Conservation (phyloP, 176 grass and related monocot species). For the Rhipidocladum racemiflorum region DNA sequence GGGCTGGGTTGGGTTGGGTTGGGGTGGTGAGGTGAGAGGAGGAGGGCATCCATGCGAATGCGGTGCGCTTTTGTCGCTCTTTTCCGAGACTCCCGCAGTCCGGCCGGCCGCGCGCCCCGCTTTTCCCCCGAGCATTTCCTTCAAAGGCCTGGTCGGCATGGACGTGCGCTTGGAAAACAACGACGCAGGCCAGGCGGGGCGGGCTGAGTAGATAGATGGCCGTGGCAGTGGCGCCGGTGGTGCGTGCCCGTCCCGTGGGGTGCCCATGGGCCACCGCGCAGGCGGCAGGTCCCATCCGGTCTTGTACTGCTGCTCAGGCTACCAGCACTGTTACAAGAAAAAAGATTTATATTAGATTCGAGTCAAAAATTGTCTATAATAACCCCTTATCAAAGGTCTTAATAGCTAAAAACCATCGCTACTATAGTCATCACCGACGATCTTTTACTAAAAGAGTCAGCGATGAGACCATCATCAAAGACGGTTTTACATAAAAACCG, state of each 20-base stretch:
- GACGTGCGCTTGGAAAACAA: slow-evolving; percentile 44
- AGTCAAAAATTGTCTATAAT: too few species aligned
- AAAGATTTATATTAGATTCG: too few species aligned
- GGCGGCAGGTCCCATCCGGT: slow-evolving; percentile 35
- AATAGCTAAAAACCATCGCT: too few species aligned
- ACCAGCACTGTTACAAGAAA: too few species aligned
- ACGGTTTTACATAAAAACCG: too few species aligned
- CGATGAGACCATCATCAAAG: too few species aligned
- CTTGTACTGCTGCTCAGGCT: neutral
- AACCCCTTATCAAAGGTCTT: too few species aligned
- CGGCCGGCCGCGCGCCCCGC: neutral
- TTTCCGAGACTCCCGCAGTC: slow-evolving; percentile 54
- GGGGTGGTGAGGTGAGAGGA: neutral
- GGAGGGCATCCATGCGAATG: slow-evolving; percentile 14
- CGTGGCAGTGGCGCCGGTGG: neutral
- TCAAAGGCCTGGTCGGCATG: neutral
- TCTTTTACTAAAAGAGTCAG: too few species aligned
- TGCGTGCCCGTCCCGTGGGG: neutral
- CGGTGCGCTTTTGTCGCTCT: slow-evolving; percentile 48
- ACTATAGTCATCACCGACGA: too few species aligned
- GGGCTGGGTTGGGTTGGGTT: rapidly evolving
- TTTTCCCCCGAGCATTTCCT: neutral
- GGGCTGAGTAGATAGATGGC: neutral
- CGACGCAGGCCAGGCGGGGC: neutral
- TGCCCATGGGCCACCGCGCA: neutral